Evolutionary conservation across 2,329 filamentous ascomycete species (phyloP).

Genomic region (Colletotrichum navitas): DNA sequence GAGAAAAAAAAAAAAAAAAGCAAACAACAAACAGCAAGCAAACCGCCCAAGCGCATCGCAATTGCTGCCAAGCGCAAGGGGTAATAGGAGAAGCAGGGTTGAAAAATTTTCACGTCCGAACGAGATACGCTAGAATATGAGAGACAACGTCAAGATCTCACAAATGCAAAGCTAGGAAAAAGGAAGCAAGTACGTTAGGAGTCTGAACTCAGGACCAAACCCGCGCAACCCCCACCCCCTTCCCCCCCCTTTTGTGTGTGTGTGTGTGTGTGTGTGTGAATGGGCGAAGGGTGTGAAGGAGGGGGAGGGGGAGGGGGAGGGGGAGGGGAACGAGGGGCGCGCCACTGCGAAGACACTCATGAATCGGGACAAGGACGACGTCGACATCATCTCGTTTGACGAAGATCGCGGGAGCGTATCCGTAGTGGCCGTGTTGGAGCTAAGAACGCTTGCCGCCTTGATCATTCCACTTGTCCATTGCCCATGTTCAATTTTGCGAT

Average conservation of each 20-base stretch:
- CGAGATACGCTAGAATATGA: background rate
- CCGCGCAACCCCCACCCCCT: background rate
- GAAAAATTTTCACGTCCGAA: constrained; percentile 14
- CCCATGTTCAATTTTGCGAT: background rate
- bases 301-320: constrained; percentile 19
- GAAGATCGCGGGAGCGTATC: constrained; percentile 26
- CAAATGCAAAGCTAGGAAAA: constrained; percentile 9
- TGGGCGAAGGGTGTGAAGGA: background rate
- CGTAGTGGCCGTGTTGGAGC: constrained; percentile 8
- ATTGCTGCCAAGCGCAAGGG: background rate
- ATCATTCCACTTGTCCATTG: constrained; percentile 10
- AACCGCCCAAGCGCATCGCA: background rate
- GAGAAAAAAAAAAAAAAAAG: background rate
- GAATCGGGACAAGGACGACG: constrained; percentile 7
- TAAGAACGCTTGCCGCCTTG: background rate
- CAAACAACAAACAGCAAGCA: background rate
- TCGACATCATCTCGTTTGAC: constrained; percentile 31
- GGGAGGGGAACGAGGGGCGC: constrained; percentile 23
- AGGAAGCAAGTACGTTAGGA: background rate
- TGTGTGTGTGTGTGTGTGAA: background rate
- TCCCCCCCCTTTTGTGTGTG: background rate
- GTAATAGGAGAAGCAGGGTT: background rate
- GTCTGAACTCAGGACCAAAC: background rate
- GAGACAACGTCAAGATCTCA: constrained; percentile 5
- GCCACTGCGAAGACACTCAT: constrained; percentile 1